Evolutionary conservation across 306 rosid genomes (phyloP), one percentile per base, ranked within the genome.

Genomic region (Quercus berberidifolia): DNA sequence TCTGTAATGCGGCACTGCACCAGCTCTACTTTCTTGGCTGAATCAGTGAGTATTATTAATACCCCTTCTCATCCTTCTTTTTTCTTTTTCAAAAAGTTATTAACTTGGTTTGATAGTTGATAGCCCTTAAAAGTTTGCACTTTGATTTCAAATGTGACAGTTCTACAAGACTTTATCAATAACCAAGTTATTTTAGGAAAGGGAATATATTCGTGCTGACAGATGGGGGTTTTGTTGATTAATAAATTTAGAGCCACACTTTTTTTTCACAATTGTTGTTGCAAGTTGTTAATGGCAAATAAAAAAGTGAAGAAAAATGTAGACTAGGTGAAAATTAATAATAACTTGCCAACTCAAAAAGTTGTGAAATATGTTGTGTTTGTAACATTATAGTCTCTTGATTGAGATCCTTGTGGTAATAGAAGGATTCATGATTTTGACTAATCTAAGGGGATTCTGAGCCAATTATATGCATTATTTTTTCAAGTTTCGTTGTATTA

Each of bases 21-120:
- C 35, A 89, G 90, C 86, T 87, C 87, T 76, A 78, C 92, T 6
- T 85, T 87, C 77, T 79, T 87, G 79, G 55, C 73, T 38, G 91
- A 91, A 59, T 52, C 90, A 78, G 92, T 90, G 82, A 86, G 89
- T 77, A 14, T 74, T 11, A 38, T 31, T 4, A 17, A 58, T 35
- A 55, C 55, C 41, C 33, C 75, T 25, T 35, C 17, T 43, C 8
- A 18, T 26, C 13, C 30, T 18, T 21, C 5, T 17, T 17, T 13
- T 71, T 19, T 20, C 19, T 52, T 33, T 33, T 49, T 46, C 15
- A 46, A 9, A 46, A 46, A 4, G 30, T 80, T 10, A 15, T 81
- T 21, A 17, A 63, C 73, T 76, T 20, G 23, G 3, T 5, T 31
- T 75, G 4, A 21, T 21, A 10, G 18, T 23, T 75, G 5, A 59